These are phyloP conservation scores for Cicer judaicum DNA, from an alignment of 306 rosid genomes.

Conservation along the genomic window DNA sequence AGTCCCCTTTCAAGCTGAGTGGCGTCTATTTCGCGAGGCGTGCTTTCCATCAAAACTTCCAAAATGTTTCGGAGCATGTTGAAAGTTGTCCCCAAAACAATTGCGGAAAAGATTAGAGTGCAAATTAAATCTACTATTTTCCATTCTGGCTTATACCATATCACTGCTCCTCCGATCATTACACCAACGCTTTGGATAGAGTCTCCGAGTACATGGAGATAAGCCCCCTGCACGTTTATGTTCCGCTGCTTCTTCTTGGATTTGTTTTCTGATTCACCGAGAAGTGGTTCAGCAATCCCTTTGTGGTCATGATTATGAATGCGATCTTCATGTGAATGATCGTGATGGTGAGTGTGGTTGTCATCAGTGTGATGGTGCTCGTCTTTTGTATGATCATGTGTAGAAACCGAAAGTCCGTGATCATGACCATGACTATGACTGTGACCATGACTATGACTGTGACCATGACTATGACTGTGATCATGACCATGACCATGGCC, in stretches of 20 bases:
- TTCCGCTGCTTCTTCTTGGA: constrained; percentile 48
- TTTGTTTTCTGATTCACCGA: constrained; percentile 48
- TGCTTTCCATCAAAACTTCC: constrained; percentile 83
- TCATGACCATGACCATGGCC: constrained; percentile 60
- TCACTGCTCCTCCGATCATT: constrained; percentile 80
- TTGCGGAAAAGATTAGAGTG: constrained; percentile 65
- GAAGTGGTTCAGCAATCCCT: constrained; percentile 51
- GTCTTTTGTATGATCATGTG: constrained; percentile 46
- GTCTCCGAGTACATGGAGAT: constrained; percentile 86
- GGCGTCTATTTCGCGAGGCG: constrained; percentile 79
- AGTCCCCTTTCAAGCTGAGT: constrained; percentile 65
- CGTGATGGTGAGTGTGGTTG: constrained; percentile 35
- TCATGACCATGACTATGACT: constrained; percentile 50
- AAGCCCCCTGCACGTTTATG: constrained; percentile 77
- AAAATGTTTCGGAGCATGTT: constrained; percentile 71
- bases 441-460: constrained; percentile 50
- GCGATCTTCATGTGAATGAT: constrained; percentile 43
- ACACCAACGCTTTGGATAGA: constrained; percentile 76
- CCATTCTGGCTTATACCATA: constrained; percentile 77
- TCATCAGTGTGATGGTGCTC: constrained; percentile 58
- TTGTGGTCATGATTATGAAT: constrained; percentile 40
- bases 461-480: constrained; percentile 58
- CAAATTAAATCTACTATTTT: constrained; percentile 72
- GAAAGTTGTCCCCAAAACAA: constrained; percentile 75
- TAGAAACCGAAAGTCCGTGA: constrained; percentile 56